Evolutionary conservation across 169 alveolate genomes (phyloP).

Genomic region (Plasmodium knowlesi): DNA sequence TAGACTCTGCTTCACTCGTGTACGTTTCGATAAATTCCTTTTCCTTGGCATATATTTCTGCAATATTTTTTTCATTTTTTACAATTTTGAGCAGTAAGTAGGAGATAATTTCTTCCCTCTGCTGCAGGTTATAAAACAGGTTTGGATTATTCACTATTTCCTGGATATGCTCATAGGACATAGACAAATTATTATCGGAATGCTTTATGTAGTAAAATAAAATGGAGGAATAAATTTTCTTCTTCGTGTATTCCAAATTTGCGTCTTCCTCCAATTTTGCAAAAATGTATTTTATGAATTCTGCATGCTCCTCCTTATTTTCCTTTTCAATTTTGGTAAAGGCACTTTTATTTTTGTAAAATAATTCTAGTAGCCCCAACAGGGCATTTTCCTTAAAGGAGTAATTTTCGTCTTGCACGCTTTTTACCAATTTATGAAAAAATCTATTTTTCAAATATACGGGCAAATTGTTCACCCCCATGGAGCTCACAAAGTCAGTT

Average conservation of each 20-base stretch:
- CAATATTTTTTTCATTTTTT: conserved; percentile 16
- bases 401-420: conserved; percentile 27
- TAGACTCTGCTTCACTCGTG: background rate
- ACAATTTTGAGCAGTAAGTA: conserved; percentile 19
- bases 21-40: background rate
- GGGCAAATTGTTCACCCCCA: conserved; percentile 47
- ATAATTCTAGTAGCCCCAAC: conserved; percentile 7
- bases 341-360: conserved; percentile 43
- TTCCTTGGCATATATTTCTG: conserved; percentile 20
- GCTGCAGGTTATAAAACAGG: conserved; percentile 24
- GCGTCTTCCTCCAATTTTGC: background rate
- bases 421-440: conserved; percentile 16
- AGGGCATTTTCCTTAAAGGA: conserved; percentile 59
- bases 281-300: conserved; percentile 22
- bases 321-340: conserved; percentile 2
- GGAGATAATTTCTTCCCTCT: conserved; percentile 50
- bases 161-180: conserved; percentile 44
- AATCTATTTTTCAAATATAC: conserved; percentile 53
- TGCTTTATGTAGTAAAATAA: conserved; percentile 44
- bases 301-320: conserved; percentile 5
- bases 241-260: conserved; percentile 28
- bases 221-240: conserved; percentile 14
- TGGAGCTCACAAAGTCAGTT: conserved; percentile 6
- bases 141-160: conserved; percentile 31
- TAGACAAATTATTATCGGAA: conserved; percentile 6